Conservation (phyloP, 345 rosid species). For the Citrus reticulata region DNA sequence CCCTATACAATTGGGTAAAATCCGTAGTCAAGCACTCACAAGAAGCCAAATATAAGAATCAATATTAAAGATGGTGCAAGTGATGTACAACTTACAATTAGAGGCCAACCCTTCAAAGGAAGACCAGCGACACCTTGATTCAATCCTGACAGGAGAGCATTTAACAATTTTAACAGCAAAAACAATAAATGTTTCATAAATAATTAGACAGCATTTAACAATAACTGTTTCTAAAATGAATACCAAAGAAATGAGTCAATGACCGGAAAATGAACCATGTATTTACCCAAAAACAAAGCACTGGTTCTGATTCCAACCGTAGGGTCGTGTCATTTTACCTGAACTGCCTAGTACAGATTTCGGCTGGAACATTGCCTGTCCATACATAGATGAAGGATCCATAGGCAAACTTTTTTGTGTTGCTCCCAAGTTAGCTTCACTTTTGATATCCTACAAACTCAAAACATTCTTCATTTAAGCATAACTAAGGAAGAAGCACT, state of each 20-base stretch:
- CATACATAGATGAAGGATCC: slow-evolving; percentile 58
- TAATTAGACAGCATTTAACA: not conserved
- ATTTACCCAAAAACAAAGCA: not conserved
- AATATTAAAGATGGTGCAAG: not conserved
- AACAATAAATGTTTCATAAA: not conserved
- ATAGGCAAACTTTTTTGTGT: slow-evolving; percentile 39
- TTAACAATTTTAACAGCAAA: not conserved
- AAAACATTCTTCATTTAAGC: slow-evolving; percentile 18
- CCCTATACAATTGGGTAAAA: slow-evolving; percentile 33
- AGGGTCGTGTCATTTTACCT: slow-evolving; percentile 24
- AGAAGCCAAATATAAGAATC: not conserved
- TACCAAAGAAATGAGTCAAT: not conserved
- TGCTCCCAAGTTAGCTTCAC: slow-evolving; percentile 42
- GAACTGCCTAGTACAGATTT: slow-evolving; percentile 51
- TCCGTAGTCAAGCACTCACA: not conserved
- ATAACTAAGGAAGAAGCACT: not conserved
- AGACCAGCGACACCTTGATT: slow-evolving; percentile 52
- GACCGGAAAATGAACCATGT: not conserved
- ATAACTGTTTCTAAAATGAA: not conserved
- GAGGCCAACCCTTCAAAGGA: slow-evolving; percentile 73
- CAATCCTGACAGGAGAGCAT: slow-evolving; percentile 30
- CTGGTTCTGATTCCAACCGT: not conserved
- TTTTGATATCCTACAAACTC: slow-evolving; percentile 49
- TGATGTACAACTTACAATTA: slow-evolving; percentile 43
- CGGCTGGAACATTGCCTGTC: slow-evolving; percentile 55